These are phyloP conservation scores for Globisporangium yorkense DNA, from an alignment of 352 stramenopile species.

Conservation along the genomic window DNA sequence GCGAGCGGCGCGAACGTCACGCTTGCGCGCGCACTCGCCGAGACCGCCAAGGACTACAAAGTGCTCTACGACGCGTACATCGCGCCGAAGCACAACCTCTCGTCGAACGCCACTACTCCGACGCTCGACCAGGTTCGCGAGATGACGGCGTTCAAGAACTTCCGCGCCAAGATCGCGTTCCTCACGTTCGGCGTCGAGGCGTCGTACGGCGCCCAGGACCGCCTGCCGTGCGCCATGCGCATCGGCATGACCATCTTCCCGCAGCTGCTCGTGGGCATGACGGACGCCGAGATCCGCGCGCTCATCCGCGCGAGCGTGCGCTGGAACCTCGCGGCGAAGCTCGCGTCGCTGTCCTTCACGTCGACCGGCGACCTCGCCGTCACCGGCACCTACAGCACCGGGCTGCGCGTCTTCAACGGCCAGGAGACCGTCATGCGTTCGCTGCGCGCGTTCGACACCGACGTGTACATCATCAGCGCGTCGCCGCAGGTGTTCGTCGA, in stretches of 20 bases:
- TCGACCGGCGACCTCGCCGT: constrained; percentile 32
- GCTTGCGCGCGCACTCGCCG: constrained; percentile 22
- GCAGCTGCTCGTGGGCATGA: constrained; percentile 52
- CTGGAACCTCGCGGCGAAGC: constrained; percentile 36
- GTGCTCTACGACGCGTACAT: constrained; percentile 54
- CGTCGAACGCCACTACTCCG: constrained; percentile 5
- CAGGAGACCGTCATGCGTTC: constrained; percentile 54
- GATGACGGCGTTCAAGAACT: constrained; percentile 44
- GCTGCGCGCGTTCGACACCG: constrained; percentile 28
- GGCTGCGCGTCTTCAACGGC: constrained; percentile 52
- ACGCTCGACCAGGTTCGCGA: constrained; percentile 32
- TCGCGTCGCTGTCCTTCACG: constrained; percentile 32
- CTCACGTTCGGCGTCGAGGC: constrained; percentile 38
- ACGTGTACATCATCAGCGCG: constrained; percentile 61
- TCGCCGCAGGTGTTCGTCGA: constrained; percentile 52
- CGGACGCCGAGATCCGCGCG: constrained; percentile 34
- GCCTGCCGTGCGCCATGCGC: constrained; percentile 26
- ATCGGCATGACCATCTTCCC: constrained; percentile 59
- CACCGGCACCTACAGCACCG: constrained; percentile 39
- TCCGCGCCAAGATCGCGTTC: constrained; percentile 49
- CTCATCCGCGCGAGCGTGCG: constrained; percentile 44
- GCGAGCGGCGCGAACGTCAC: constrained; percentile 35
- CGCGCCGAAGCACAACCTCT: constrained; percentile 36
- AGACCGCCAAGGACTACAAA: constrained; percentile 37
- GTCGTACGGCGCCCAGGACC: constrained; percentile 36